Evolutionary conservation across 768 basidiomycete genomes (phyloP), one percentile per base, ranked within the genome.

Genomic region (Psilocybe cubensis): DNA sequence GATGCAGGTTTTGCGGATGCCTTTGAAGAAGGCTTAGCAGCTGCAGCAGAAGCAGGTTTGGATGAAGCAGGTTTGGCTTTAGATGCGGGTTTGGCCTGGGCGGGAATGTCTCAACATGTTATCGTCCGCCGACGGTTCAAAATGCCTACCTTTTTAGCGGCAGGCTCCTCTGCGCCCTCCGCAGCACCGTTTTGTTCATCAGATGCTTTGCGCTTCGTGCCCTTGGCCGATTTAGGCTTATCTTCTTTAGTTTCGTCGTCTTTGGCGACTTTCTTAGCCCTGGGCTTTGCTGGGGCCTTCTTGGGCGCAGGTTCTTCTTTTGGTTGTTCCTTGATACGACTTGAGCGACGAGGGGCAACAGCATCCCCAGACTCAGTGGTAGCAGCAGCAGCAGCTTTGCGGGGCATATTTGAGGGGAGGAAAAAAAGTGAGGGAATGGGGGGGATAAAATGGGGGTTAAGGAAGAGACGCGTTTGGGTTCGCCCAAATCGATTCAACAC

Each of bases 321-420:
- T 52, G 86, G 87, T 57, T 83, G 80, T 24, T 86, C 87, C 71
- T 90, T 90, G 74, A 91, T 89, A 65, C 89, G 86, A 28, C 82
- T 73, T 7, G 88, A 90, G 73, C 89, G 89, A 70, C 89, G 88
- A 33, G 88, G 88, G 67, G 76, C 79, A 4, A 72, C 56, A 9
- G 68, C 48, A 42, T 74, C 73, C 23, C 76, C 72, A 49, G 76
- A 69, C 21, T 73, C 78, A 2, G 70, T 69, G 31, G 79, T 58
- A 44, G 81, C 63, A 47, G 79, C 62, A 45, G 79, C 72, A 24
- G 83, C 83, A 47, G 87, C 80, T 83, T 89, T 91, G 66, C 88
- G 84, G 61, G 89, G 87, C 89, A 91, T 91, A 60, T 62, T 68
- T 23, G 27, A 33, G 57, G 50, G 18, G 35, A 42, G 43, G 9